Evolutionary conservation across 441 rosid genomes (phyloP).

Genomic region (Populus hybrid): DNA sequence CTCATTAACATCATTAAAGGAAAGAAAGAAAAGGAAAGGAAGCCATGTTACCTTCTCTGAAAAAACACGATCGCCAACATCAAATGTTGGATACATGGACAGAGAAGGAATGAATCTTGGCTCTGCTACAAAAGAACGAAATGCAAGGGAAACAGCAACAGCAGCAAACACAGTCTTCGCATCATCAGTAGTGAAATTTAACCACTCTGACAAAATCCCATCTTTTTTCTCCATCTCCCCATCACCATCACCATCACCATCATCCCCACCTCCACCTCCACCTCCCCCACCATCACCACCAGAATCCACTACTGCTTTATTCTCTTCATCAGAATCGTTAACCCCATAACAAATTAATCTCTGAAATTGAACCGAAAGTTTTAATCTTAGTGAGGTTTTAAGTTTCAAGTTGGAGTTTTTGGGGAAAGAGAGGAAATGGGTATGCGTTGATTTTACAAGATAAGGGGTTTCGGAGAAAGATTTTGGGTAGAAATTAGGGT

Average conservation of each 20-base stretch:
- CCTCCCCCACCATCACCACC: conserved; percentile 26
- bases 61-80: conserved; percentile 89
- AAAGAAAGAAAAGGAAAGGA: background rate
- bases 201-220: conserved; percentile 70
- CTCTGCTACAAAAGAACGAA: conserved; percentile 84
- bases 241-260: conserved; percentile 25
- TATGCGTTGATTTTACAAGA: background rate
- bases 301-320: conserved; percentile 15
- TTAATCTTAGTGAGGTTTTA: conserved; percentile 14
- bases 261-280: conserved; percentile 20
- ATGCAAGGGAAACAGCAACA: conserved; percentile 72
- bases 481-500: conserved; percentile 4
- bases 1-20: too few relatives aligned
- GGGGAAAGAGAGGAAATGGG: conserved; percentile 18
- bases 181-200: conserved; percentile 66
- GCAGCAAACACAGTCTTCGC: conserved; percentile 81
- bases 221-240: conserved; percentile 38
- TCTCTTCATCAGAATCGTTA: conserved; percentile 43
- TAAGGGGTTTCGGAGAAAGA: conserved; percentile 21
- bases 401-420: conserved; percentile 8
- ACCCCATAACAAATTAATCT: conserved; percentile 38
- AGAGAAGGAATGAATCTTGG: conserved; percentile 94
- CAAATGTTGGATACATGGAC: conserved; percentile 99
- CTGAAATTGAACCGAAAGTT: conserved; percentile 15
- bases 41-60: conserved; percentile 77